Conservation (phyloP, 148 eudicot species). For the Pouteria glomerata region DNA sequence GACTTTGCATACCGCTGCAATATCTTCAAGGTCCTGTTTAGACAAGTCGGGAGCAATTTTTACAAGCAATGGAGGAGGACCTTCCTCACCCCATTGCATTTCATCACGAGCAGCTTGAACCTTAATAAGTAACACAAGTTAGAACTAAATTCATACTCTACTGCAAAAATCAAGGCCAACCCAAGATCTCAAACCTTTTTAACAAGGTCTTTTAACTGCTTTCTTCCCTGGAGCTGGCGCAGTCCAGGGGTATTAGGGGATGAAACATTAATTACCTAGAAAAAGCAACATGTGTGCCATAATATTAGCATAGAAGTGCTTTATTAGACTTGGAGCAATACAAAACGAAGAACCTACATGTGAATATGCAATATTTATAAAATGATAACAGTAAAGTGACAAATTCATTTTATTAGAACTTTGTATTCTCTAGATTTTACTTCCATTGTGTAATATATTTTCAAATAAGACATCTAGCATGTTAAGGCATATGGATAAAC, state of each 20-base stretch:
- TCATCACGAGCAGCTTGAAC: conserved; percentile 99
- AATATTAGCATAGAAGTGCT: not conserved
- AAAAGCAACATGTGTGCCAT: not conserved
- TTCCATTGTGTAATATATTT: too few relatives aligned
- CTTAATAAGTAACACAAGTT: conserved; percentile 27
- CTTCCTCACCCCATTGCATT: conserved; percentile 99
- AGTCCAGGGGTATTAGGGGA: conserved; percentile 99
- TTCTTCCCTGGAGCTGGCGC: conserved; percentile 98
- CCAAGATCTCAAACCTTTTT: conserved; percentile 56
- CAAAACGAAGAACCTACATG: not conserved
- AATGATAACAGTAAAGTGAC: too few relatives aligned
- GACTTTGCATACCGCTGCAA: conserved; percentile 66
- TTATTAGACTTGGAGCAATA: not conserved
- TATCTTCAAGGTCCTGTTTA: conserved; percentile 95
- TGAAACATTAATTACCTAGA: conserved; percentile 86
- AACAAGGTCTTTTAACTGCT: conserved; percentile 94
- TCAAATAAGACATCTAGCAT: not conserved
- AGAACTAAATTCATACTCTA: not conserved
- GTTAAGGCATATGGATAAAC: not conserved
- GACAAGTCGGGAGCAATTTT: conserved; percentile 99
- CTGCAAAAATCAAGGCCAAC: not conserved
- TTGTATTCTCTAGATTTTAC: too few relatives aligned
- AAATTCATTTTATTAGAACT: too few relatives aligned
- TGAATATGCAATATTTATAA: not conserved
- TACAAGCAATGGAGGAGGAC: conserved; percentile 95